Base-by-base conservation (phyloP, 805 yeast genomes). In the Metschnikowia reukaufii region DNA sequence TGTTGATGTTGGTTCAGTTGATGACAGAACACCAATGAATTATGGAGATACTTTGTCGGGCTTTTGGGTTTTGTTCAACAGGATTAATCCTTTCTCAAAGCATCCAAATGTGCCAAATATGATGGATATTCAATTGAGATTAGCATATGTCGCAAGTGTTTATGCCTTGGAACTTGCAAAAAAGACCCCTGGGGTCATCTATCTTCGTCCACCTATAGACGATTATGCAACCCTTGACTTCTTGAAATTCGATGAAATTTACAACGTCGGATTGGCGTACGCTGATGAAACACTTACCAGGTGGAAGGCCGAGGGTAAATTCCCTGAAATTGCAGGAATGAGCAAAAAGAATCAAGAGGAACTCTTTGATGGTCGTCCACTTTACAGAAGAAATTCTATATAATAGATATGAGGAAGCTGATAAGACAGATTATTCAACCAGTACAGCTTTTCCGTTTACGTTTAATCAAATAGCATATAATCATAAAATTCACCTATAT, bases 31-130 rank as follows among this genome's bases (percentile, higher is more conserved):
- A 0, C 92, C 94, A 4, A 82, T 88, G 91, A 73, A 76, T 36
- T 94, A 89, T 64, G 98, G 99, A 2, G 98, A 92, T 61, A 84
- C 97, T 0, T 70, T 94, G 41, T 86, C 94, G 48, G 99, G 99
- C 1, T 72, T 84, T 32, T 91, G 98, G 97, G 96, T 88, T 6
- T 59, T 94, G 5, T 65, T 88, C 47, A 90, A 90, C 65, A 74
- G 95, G 40, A 81, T 91, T 83, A 92, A 94, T 60, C 96, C 96
- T 6, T 91, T 92, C 59, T 87, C 96, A 0, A 72, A 74, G 10
- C 85, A 85, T 57, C 96, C 97, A 3, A 85, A 86, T 62, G 87
- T 89, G 4, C 99, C 99, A 4, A 87, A 86, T 45, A 83, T 94
- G 87, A 89, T 96, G 54, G 99, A 92, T 61, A 89, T 92, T 49